These are phyloP conservation scores for Leishmania braziliensis DNA, from an alignment of 208 protist species.

Conservation along the genomic window DNA sequence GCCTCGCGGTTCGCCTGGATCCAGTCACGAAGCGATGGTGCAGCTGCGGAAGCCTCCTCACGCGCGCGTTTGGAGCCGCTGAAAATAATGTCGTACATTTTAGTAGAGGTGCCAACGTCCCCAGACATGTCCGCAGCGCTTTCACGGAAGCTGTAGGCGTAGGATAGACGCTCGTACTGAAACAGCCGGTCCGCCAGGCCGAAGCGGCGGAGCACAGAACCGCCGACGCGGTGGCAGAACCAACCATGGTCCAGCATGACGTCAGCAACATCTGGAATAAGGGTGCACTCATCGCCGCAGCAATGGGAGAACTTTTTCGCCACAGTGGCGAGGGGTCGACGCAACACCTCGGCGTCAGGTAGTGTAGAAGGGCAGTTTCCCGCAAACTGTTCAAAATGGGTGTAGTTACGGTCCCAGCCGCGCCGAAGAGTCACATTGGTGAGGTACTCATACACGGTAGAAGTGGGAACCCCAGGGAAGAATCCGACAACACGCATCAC, in stretches of 20 bases:
- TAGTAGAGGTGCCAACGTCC: neutral
- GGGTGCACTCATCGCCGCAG: constrained; percentile 33
- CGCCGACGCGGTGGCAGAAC: constrained; percentile 58
- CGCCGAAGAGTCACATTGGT: constrained; percentile 45
- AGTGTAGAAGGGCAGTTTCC: constrained; percentile 8
- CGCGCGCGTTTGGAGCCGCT: constrained; percentile 31
- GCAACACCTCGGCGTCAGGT: neutral
- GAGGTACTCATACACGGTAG: constrained; percentile 41
- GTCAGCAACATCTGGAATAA: constrained; percentile 38
- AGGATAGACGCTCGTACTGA: constrained; percentile 50
- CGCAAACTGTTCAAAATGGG: constrained; percentile 41
- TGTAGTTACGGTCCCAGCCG: constrained; percentile 68
- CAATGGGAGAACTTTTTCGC: constrained; percentile 35
- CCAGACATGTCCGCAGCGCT: neutral
- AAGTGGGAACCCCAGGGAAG: constrained; percentile 42
- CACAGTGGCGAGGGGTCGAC: constrained; percentile 33
- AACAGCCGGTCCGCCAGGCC: constrained; percentile 60
- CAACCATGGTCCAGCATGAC: constrained; percentile 41
- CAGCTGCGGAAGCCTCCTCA: constrained; percentile 1
- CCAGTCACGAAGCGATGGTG: constrained; percentile 18
- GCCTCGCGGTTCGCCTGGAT: constrained; percentile 4
- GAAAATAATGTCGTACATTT: constrained; percentile 63
- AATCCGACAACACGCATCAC: constrained; percentile 63
- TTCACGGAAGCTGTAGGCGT: constrained; percentile 12
- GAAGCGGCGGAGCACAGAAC: constrained; percentile 38